These are phyloP conservation scores for Dianthus caryophyllus DNA, from an alignment of 148 eudicot species.

Conservation along the genomic window DNA sequence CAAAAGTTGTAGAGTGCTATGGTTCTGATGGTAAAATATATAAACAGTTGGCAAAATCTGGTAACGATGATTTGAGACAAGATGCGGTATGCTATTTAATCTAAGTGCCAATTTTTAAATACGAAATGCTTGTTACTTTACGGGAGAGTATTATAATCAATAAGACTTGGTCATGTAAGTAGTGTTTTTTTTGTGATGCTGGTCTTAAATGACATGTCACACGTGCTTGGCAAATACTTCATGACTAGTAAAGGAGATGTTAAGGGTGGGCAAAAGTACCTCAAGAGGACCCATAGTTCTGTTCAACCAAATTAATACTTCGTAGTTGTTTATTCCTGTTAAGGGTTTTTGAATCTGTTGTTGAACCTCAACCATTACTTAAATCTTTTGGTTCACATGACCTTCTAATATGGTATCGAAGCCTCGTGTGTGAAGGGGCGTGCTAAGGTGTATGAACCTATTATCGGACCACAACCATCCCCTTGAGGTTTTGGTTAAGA, in stretches of 20 bases:
- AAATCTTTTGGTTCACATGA: too few species aligned
- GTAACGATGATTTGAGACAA: conserved; percentile 98
- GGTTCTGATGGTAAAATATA: conserved; percentile 95
- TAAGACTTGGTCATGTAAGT: neutral
- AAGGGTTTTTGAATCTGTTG: too few species aligned
- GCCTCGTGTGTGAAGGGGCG: too few species aligned
- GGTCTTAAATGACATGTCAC: neutral
- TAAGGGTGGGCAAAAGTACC: too few species aligned
- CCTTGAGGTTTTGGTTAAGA: too few species aligned
- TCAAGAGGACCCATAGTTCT: neutral
- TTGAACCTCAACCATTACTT: too few species aligned
- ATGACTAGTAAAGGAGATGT: neutral
- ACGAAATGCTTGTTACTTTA: neutral
- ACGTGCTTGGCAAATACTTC: neutral
- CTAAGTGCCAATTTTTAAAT: neutral
- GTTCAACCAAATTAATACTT: neutral
- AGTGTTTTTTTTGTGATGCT: conserved; percentile 3
- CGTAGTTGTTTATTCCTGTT: too few species aligned
- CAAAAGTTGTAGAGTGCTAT: conserved; percentile 88
- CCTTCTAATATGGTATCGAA: too few species aligned
- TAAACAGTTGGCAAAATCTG: conserved; percentile 95
- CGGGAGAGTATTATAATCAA: neutral
- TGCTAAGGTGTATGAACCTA: too few species aligned
- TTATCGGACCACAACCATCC: too few species aligned
- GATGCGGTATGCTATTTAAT: conserved; percentile 80